phyloP scores from a whole-genome alignment of 2,329 filamentous ascomycete species.

The Arthrobotrys musiformis region DNA sequence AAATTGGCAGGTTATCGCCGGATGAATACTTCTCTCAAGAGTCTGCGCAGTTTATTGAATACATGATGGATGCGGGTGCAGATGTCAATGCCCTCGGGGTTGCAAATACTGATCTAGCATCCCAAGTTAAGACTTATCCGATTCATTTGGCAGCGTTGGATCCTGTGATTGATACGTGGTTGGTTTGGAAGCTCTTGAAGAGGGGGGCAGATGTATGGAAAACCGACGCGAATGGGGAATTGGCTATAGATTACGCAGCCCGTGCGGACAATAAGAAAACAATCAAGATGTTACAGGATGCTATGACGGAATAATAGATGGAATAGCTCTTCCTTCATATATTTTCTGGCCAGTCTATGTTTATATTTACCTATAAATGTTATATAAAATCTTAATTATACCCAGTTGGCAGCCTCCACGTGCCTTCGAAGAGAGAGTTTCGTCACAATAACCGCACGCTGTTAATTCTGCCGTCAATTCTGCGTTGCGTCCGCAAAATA shows the following conservation, averaged over 20 bases:
- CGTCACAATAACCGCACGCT: no score
- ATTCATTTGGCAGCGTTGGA: constrained; percentile 40
- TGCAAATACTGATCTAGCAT: constrained; percentile 18
- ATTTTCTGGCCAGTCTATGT: neutral
- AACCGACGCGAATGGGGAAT: constrained; percentile 20
- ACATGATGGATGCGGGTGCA: constrained; percentile 9
- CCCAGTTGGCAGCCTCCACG: neutral
- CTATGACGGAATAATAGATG: neutral
- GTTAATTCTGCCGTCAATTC: no score
- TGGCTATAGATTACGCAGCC: constrained; percentile 22
- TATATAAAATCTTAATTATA: neutral
- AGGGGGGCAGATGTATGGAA: constrained; percentile 16
- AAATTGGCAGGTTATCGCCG: neutral
- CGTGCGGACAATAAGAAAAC: neutral
- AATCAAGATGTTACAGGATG: neutral
- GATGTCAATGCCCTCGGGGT: neutral
- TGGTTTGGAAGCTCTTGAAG: neutral
- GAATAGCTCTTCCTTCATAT: neutral
- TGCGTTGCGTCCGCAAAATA: constrained; percentile 29
- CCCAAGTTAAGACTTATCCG: constrained; percentile 20
- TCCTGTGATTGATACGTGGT: neutral
- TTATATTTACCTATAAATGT: no score
- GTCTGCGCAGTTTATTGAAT: neutral
- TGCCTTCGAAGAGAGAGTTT: no score
- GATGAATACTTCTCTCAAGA: constrained; percentile 9